phyloP scores from a whole-genome alignment of 139 green algal species.

The Pedinophyceae sp. region DNA sequence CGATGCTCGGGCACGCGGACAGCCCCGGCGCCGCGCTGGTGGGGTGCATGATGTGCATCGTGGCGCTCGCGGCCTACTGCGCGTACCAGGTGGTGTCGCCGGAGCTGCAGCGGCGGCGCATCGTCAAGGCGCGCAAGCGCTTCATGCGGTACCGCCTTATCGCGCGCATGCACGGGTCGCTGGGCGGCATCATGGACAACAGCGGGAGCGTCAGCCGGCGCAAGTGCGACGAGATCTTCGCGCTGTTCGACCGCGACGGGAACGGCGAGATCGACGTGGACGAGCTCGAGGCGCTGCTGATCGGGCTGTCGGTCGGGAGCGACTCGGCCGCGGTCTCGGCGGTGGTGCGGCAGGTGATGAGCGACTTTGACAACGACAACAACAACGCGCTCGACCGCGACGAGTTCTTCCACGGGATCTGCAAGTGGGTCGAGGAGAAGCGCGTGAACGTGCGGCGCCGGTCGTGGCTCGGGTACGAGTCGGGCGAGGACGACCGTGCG shows the following conservation, averaged over 20 bases:
- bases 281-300: slow-evolving; percentile 22
- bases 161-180: neutral
- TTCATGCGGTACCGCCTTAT: neutral
- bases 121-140: slow-evolving; percentile 17
- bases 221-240: slow-evolving; percentile 16
- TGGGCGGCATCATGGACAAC: neutral
- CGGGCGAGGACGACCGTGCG: slow-evolving; percentile 10
- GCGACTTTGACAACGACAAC: slow-evolving; percentile 27
- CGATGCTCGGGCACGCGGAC: slow-evolving; percentile 6
- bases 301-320: slow-evolving; percentile 11
- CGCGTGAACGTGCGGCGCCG: slow-evolving; percentile 2
- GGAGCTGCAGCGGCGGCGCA: slow-evolving; percentile 30
- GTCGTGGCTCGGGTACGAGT: slow-evolving; percentile 5
- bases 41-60: slow-evolving; percentile 16
- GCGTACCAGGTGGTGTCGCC: slow-evolving; percentile 28
- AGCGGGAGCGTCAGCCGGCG: neutral
- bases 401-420: slow-evolving; percentile 19
- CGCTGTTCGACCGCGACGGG: slow-evolving; percentile 26
- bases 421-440: slow-evolving; percentile 14
- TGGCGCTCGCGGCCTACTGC: slow-evolving; percentile 24
- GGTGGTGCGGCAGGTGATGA: neutral
- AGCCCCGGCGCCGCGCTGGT: slow-evolving; percentile 9
- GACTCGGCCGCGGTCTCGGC: slow-evolving; percentile 3
- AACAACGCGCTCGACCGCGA: slow-evolving; percentile 15
- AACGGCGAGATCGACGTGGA: slow-evolving; percentile 14